Conservation (phyloP, 2,329 filamentous ascomycete species). For the Colletotrichum tropicale region DNA sequence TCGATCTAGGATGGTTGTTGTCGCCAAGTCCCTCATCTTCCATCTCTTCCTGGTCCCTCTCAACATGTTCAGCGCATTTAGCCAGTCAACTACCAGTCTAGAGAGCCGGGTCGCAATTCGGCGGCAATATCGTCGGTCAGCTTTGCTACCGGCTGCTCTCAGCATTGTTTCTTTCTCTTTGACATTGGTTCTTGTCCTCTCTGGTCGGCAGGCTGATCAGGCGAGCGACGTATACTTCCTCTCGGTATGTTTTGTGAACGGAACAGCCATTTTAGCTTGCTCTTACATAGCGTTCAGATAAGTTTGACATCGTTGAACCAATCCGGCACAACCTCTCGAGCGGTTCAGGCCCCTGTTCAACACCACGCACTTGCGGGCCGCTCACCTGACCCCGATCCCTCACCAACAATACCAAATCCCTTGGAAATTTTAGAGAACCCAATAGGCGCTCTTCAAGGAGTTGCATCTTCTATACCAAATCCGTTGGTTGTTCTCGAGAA, state of each 20-base stretch:
- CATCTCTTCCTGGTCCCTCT: neutral
- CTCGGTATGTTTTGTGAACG: neutral
- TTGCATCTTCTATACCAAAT: neutral
- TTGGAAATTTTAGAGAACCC: neutral
- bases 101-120: neutral
- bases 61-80: neutral
- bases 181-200: neutral
- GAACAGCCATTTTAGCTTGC: no score
- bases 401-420: neutral
- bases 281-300: neutral
- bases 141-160: neutral
- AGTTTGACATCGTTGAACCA: neutral
- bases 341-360: neutral
- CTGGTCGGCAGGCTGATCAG: neutral
- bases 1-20: accelerated
- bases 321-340: neutral
- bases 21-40: neutral
- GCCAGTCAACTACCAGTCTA: neutral
- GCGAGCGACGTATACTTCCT: neutral
- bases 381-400: neutral
- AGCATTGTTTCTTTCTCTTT: neutral
- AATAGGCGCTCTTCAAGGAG: neutral
- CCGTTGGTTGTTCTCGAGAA: neutral
- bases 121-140: neutral
- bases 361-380: neutral